Evolutionary conservation across 2,329 filamentous ascomycete species (phyloP), one percentile per base, ranked within the genome.

Genomic region (Emmonsiellopsis sp.): DNA sequence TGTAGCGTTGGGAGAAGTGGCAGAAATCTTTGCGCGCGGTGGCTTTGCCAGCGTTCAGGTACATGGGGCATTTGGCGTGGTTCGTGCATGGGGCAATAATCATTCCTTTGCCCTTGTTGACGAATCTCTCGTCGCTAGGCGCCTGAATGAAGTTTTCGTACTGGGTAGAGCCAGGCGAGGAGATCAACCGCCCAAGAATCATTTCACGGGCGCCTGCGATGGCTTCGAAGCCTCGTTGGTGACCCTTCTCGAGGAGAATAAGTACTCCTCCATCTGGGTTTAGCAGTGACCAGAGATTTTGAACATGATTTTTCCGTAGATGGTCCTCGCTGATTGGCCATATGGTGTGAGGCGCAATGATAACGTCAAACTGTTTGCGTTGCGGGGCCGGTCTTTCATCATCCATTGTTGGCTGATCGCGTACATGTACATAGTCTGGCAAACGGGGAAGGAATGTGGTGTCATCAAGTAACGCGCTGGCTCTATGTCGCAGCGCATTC

Each of bases 401-500:
- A 53, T 88, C 81, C 5, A 88, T 67, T 37, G 79, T 75, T 5
- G 73, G 78, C 54, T 75, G 74, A 15, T 81, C 77, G 8, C 79
- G 76, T 48, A 81, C 80, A 54, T 84, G 85, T 30, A 89, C 70
- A 58, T 92, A 90, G 63, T 97, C 89, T 0, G 93, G 93, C n/a
- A 97, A 74, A 3, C 91, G 84, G 7, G 92, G 91, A 7, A 98
- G 77, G 65, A 98, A 96, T 0, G 87, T 94, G 0, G 93, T 97
- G 66, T 96, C 86, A 38, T 94, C 80, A 10, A 98, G 74, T 58
- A 97, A 80, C 15, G 76, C 77, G 59, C 89, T 89, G 26, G 89
- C 77, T 34, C 90, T 85, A 53, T 87, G 77, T 15, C 90, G 83
- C 31, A 98, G 75, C 2, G 82, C 74, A 57, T 89, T 82, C 0